phyloP scores from a whole-genome alignment of 2,329 filamentous ascomycete genomes.

The Alternaria conjuncta region DNA sequence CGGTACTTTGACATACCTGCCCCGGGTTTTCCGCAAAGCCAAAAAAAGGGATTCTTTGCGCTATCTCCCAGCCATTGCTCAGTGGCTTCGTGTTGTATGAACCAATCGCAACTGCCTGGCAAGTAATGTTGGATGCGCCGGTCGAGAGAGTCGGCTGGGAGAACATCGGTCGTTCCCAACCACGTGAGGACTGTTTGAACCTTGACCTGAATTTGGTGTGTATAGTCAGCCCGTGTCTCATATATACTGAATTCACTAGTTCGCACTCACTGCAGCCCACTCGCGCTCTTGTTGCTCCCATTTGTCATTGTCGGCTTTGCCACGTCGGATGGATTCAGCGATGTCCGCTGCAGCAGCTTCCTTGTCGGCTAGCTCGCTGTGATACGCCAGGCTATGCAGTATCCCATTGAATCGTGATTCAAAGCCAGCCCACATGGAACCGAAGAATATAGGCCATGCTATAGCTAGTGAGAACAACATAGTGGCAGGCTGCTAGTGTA shows the following conservation, averaged over 20 bases:
- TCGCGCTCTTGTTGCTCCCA: not conserved
- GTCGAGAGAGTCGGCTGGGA: not conserved
- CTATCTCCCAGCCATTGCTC: not conserved
- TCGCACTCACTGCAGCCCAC: not conserved
- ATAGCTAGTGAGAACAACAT: not conserved
- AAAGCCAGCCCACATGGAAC: not conserved
- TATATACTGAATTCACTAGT: rapidly evolving
- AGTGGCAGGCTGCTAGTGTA: not conserved
- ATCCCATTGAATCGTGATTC: not conserved
- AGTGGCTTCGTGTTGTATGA: not conserved
- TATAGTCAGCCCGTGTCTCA: too few relatives aligned
- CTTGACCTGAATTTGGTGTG: too few relatives aligned
- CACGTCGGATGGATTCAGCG: constrained; percentile 6
- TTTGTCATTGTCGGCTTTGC: not conserved
- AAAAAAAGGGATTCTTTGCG: not conserved
- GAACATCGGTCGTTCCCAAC: not conserved
- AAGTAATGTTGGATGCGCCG: not conserved
- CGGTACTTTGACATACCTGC: not conserved
- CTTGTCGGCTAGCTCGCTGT: constrained; percentile 22
- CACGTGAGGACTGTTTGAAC: not conserved
- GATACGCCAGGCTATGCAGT: not conserved
- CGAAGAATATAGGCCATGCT: constrained; percentile 1
- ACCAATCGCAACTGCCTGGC: not conserved
- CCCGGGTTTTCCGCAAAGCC: not conserved
- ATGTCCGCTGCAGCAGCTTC: constrained; percentile 31